A percentile compares a stretch with the other conserved stretches of the same genome.
Conservation (phyloP, 331 rosid genomes). For the Acacia concinna region DNA sequence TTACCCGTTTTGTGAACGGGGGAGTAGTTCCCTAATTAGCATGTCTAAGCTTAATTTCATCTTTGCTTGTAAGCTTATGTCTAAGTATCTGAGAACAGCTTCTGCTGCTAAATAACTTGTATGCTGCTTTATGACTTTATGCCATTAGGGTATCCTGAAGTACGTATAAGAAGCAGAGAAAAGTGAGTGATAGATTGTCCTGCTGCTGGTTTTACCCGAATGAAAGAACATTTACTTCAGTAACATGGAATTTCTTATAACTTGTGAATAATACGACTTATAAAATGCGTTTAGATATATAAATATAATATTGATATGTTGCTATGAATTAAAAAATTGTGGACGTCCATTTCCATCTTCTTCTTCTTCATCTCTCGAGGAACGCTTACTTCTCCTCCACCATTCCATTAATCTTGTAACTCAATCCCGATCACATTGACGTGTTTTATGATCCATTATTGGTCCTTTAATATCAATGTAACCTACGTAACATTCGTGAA, state of each 20-base stretch:
- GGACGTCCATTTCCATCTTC: not conserved
- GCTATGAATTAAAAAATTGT: not conserved
- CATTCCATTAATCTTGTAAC: not conserved
- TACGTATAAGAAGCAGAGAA: not conserved
- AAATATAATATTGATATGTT: too few species aligned
- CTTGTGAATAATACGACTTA: not conserved
- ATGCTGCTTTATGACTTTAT: conserved; percentile 14
- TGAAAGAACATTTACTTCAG: not conserved
- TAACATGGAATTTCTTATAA: not conserved
- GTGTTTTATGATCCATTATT: not conserved
- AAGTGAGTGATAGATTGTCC: not conserved
- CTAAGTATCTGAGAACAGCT: conserved; percentile 5
- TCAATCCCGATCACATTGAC: not conserved
- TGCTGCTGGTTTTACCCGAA: not conserved
- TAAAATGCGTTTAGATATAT: too few species aligned
- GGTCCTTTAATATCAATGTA: not conserved
- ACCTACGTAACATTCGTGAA: not conserved
- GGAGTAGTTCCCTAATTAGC: conserved; percentile 40
- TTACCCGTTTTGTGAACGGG: conserved; percentile 34
- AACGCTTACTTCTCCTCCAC: not conserved
- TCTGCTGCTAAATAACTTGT: conserved; percentile 11
- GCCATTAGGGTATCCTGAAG: not conserved
- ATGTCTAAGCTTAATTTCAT: conserved; percentile 9
- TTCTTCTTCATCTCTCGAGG: not conserved
- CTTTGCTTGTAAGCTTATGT: conserved; percentile 19